phyloP scores from a whole-genome alignment of 768 basidiomycete species.

The Mycena vitilis region DNA sequence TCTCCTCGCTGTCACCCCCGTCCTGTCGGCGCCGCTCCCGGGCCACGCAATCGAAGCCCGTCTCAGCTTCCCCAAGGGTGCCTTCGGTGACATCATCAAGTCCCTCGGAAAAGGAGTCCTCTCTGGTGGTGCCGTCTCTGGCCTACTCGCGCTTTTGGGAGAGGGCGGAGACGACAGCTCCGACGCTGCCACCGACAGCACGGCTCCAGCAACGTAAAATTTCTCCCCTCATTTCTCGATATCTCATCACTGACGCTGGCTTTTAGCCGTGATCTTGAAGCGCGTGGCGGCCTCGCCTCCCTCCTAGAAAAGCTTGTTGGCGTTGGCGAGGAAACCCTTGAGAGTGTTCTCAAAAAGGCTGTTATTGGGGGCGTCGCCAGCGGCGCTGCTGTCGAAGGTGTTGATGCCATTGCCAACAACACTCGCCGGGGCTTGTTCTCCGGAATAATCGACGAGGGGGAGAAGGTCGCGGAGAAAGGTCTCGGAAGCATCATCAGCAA shows the following conservation, averaged over 20 bases:
- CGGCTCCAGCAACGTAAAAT: constrained; percentile 7
- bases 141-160: constrained; percentile 19
- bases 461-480: constrained; percentile 17
- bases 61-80: constrained; percentile 21
- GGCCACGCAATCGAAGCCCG: not conserved
- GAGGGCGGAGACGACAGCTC: not conserved
- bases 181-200: not conserved
- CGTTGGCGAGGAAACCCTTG: constrained; percentile 22
- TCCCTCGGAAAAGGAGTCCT: constrained; percentile 27
- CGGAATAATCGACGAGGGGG: constrained; percentile 22
- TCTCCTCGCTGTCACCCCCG: constrained; percentile 23
- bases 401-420: constrained; percentile 11
- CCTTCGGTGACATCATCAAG: constrained; percentile 26
- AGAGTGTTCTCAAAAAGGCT: constrained; percentile 28
- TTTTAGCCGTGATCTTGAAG: constrained; percentile 24
- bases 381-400: constrained; percentile 21
- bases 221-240: not conserved
- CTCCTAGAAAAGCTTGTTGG: constrained; percentile 25
- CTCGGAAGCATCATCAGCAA: constrained; percentile 17
- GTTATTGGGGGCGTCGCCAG: constrained; percentile 26
- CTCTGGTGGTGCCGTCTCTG: constrained; percentile 21
- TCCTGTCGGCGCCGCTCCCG: constrained; percentile 19
- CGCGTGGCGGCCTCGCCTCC: not conserved
- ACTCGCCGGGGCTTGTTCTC: constrained; percentile 7
- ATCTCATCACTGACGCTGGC: not conserved